These are phyloP conservation scores for Fusarium udum DNA, from an alignment of 2,329 filamentous ascomycete genomes.

Conservation along the genomic window DNA sequence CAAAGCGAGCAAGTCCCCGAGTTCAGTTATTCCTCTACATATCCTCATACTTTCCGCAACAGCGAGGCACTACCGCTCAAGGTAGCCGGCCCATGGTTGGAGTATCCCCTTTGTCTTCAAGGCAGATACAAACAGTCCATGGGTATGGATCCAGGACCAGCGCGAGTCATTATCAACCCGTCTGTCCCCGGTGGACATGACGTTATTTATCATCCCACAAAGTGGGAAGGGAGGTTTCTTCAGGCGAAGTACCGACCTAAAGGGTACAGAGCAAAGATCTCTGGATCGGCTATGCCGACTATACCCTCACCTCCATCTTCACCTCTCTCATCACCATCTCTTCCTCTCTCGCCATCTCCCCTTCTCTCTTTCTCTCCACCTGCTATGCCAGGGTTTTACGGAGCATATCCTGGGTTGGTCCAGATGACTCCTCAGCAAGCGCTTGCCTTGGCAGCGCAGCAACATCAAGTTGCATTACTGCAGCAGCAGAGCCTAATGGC, in stretches of 20 bases:
- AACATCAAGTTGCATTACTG: not conserved
- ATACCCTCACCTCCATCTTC: not conserved
- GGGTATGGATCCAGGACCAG: not conserved
- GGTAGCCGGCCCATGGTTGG: not conserved
- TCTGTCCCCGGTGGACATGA: not conserved
- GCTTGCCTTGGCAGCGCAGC: not conserved
- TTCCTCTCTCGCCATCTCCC: not conserved
- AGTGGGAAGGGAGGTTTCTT: not conserved
- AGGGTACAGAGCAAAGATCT: not conserved
- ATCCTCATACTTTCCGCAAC: not conserved
- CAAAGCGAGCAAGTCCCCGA: not conserved
- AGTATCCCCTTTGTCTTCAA: not conserved
- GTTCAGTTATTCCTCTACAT: not conserved
- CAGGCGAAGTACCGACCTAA: not conserved
- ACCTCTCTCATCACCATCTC: not conserved
- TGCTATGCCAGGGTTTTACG: not conserved
- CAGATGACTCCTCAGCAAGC: not conserved
- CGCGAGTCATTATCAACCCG: conserved; percentile 3
- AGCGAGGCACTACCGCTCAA: not conserved
- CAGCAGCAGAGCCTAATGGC: not conserved
- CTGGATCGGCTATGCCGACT: not conserved
- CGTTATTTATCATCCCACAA: conserved; percentile 3
- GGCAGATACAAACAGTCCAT: not conserved
- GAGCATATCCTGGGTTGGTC: not conserved
- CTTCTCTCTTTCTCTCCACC: not conserved